phyloP scores from a whole-genome alignment of 768 basidiomycete genomes.

The Phanerodontia chrysosporium region DNA sequence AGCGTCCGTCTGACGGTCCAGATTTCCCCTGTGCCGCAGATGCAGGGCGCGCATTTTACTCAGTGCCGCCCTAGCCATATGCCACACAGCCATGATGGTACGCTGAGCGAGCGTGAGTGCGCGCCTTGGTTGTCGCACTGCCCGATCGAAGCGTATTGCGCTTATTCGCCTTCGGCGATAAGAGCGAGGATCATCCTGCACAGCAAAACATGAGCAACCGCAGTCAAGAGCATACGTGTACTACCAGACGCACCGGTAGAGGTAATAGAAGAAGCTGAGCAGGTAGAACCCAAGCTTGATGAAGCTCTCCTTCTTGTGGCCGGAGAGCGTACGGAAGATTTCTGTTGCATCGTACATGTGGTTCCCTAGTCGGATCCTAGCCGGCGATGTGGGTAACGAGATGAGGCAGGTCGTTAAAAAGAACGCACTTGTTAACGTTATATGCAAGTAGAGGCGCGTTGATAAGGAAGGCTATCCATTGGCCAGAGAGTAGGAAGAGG shows the following conservation, averaged over 20 bases:
- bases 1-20: neutral
- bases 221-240: neutral
- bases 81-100: neutral
- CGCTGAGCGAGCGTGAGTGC: too few relatives aligned
- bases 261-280: slow-evolving; percentile 88
- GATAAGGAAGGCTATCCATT: slow-evolving; percentile 90
- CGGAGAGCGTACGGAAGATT: slow-evolving; percentile 91
- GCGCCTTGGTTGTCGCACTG: neutral
- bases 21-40: neutral
- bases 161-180: slow-evolving; percentile 40
- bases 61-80: neutral
- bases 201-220: neutral
- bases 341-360: slow-evolving; percentile 99
- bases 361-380: slow-evolving; percentile 83
- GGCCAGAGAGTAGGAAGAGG: slow-evolving; percentile 90
- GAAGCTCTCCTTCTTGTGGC: slow-evolving; percentile 95
- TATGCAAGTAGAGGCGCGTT: slow-evolving; percentile 86
- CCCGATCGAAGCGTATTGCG: neutral
- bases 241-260: slow-evolving; percentile 65
- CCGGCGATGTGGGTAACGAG: neutral
- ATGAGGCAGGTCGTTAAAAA: neutral
- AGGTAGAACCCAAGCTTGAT: slow-evolving; percentile 93
- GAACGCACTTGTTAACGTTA: slow-evolving; percentile 89
- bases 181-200: slow-evolving; percentile 50
- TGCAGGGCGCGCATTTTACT: neutral